phyloP scores from a whole-genome alignment of 2,329 filamentous ascomycete species.

The Botrytis aclada region DNA sequence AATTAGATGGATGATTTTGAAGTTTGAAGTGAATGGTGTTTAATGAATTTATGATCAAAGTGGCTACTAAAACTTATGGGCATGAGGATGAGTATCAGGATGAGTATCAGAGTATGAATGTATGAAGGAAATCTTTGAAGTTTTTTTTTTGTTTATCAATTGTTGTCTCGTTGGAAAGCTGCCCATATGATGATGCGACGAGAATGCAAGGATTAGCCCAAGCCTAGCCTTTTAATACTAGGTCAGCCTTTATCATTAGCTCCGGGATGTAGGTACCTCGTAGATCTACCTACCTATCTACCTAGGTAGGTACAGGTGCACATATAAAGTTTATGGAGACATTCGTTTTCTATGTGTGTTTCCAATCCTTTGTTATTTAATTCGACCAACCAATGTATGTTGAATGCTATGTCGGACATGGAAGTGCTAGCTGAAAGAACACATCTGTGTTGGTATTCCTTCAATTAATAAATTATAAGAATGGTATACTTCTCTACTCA shows the following conservation, averaged over 20 bases:
- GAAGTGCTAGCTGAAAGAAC: neutral
- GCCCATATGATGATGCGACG: conserved; percentile 10
- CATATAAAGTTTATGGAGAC: neutral
- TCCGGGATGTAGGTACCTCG: conserved; percentile 12
- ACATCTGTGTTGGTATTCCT: neutral
- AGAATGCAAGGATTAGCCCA: conserved; percentile 16
- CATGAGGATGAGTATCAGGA: neutral
- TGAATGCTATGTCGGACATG: neutral
- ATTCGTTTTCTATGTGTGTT: neutral
- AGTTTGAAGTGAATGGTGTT: neutral
- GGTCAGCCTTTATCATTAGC: conserved; percentile 14
- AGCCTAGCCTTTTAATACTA: conserved; percentile 7
- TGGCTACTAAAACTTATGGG: neutral
- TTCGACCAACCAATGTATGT: neutral
- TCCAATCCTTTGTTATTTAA: neutral
- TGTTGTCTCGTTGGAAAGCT: conserved; percentile 10
- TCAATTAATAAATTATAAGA: neutral
- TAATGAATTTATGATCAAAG: neutral
- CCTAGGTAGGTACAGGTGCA: neutral
- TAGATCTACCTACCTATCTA: neutral
- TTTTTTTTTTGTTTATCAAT: neutral
- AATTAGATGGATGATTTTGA: neutral
- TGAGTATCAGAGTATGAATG: neutral
- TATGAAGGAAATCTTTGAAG: neutral
- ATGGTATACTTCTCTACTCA: neutral